Base-by-base conservation (phyloP, 2,329 filamentous ascomycete genomes). In the Ustulina deusta region DNA sequence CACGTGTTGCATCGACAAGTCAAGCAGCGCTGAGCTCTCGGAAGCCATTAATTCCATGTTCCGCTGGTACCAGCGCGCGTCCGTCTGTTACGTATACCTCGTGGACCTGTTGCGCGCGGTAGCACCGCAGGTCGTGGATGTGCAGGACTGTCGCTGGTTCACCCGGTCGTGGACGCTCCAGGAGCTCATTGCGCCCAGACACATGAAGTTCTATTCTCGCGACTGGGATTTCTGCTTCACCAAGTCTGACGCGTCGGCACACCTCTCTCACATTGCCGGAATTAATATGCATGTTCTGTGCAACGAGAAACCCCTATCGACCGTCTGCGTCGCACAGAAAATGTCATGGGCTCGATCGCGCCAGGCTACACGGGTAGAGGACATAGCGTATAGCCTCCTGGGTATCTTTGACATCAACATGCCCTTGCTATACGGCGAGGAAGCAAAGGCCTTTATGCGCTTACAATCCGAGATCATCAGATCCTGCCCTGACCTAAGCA, bases 1-100 rank as follows among this genome's bases (percentile, higher is more conserved):
- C 20, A 60, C 57, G 1, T 49, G 36, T 25, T 60, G 32, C 22
- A 51, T 60, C 17, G 57, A 51, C 32, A 60, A 60, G 17, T 49
- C 44, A 25, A 60, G 57, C 57, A 49, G 29, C 29, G 57, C 57
- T 13, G 57, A 51, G 32, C 25, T 51, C 22, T n/a, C n/a, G n/a
- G n/a, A n/a, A n/a, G n/a, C n/a, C n/a, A n/a, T n/a, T n/a, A n/a
- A n/a, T n/a, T n/a, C 42, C 11, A 60, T 49, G 44, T 49, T n/a
- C 22, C 6, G 15, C 13, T 51, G 44, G 57, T 60, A 60, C 13
- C 42, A n/a, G 20, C 15, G 25, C 22, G 46, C 46, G 27, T 27
- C 11, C 2, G 29, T 40, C 44, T 60, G 44, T 25, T 51, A 51
- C 17, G 57, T 34, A 2, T 60, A 51, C 17, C n/a, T 60, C 3